These are phyloP conservation scores for Penicillium palitans DNA, from an alignment of 2,329 filamentous ascomycete species.

Conservation along the genomic window DNA sequence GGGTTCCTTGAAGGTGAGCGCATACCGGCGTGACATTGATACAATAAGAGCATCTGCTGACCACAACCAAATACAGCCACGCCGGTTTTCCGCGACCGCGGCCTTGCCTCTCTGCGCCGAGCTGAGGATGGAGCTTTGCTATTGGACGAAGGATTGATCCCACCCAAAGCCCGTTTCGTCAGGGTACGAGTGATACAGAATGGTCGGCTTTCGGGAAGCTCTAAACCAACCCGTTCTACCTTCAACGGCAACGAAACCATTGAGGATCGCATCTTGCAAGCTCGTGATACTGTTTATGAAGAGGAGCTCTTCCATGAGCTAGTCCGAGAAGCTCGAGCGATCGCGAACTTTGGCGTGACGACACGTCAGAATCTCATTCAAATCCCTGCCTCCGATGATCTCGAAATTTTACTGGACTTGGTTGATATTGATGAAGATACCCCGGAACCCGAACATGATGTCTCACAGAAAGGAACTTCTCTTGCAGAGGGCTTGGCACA, in stretches of 20 bases:
- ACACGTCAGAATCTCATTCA: conserved; percentile 60
- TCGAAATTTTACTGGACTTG: conserved; percentile 67
- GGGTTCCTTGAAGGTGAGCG: conserved; percentile 74
- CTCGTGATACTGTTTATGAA: conserved; percentile 55
- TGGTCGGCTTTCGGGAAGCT: conserved; percentile 59
- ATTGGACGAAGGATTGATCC: conserved; percentile 63
- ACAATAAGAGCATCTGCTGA: conserved; percentile 29
- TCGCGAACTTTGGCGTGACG: conserved; percentile 70
- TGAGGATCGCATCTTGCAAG: conserved; percentile 40
- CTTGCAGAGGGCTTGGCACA: conserved; percentile 67
- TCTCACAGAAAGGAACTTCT: conserved; percentile 29
- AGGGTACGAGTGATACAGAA: conserved; percentile 65
- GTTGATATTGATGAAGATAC: conserved; percentile 55
- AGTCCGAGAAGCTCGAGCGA: conserved; percentile 72
- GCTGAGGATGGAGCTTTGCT: conserved; percentile 71
- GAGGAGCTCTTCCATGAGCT: conserved; percentile 89
- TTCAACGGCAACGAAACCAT: conserved; percentile 29
- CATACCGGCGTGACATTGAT: background rate
- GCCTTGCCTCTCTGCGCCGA: conserved; percentile 77
- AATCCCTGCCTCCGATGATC: conserved; percentile 54
- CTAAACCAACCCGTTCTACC: conserved; percentile 28
- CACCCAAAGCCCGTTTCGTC: conserved; percentile 59
- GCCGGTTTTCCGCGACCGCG: conserved; percentile 63
- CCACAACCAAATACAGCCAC: conserved; percentile 45
- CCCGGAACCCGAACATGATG: conserved; percentile 28